Percentiles rank a stretch among this genome's conserved stretches.
Conservation (phyloP, 345 rosid genomes). For the Citrus australasica region DNA sequence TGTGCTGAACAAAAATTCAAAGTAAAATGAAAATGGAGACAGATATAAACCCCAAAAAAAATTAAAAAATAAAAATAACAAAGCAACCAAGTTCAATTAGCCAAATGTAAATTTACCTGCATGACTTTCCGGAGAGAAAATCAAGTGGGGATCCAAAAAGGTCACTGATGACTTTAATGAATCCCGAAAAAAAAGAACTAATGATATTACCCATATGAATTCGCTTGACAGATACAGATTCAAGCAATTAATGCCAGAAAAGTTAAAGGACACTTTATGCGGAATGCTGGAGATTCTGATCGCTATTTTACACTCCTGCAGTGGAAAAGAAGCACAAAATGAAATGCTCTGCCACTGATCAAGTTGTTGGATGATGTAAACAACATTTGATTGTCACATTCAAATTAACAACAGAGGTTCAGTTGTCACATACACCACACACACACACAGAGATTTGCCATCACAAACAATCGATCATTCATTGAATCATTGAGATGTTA, state of each 20-base stretch:
- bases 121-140: conserved; percentile 55
- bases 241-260: not conserved
- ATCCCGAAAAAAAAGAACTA: conserved; percentile 42
- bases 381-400: not conserved
- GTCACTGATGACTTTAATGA: conserved; percentile 25
- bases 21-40: not conserved
- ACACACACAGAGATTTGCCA: too few relatives aligned
- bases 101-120: conserved; percentile 31
- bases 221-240: not conserved
- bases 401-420: too few relatives aligned
- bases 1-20: conserved; percentile 24
- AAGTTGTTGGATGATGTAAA: not conserved
- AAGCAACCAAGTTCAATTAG: not conserved
- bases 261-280: too few relatives aligned
- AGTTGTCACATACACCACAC: too few relatives aligned
- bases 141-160: conserved; percentile 48
- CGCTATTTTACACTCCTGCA: not conserved
- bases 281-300: not conserved
- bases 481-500: too few relatives aligned
- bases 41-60: not conserved
- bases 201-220: conserved; percentile 33
- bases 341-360: not conserved
- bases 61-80: not conserved
- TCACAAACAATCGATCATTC: too few relatives aligned
- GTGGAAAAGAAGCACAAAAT: not conserved